A percentile compares a stretch with the other conserved stretches of the same genome.
Conservation (phyloP, 2,329 filamentous ascomycete species). For the Apiospora phragmitis region DNA sequence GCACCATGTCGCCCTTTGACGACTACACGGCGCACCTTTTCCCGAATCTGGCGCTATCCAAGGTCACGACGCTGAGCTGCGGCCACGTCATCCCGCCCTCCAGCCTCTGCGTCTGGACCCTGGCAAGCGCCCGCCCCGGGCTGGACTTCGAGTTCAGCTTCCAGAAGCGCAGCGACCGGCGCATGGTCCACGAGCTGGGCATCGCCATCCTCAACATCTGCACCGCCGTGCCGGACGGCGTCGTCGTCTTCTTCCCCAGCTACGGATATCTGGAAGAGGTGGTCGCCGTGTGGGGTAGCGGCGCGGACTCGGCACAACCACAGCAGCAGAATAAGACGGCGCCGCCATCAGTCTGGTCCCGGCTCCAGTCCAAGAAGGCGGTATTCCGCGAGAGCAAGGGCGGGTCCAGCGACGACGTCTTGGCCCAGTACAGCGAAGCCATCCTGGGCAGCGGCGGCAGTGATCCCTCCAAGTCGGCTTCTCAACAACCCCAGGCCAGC, state of each 20-base stretch:
- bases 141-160: slow-evolving; percentile 84
- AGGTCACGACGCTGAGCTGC: slow-evolving; percentile 82
- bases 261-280: slow-evolving; percentile 87
- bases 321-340: slow-evolving; percentile 13
- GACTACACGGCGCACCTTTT: slow-evolving; percentile 89
- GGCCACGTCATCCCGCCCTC: slow-evolving; percentile 87
- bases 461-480: background rate
- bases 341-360: slow-evolving; percentile 53
- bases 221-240: slow-evolving; percentile 76
- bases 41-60: slow-evolving; percentile 63
- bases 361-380: slow-evolving; percentile 58
- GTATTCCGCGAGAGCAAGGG: slow-evolving; percentile 61
- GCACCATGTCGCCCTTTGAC: slow-evolving; percentile 95
- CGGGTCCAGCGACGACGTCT: slow-evolving; percentile 64
- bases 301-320: slow-evolving; percentile 10
- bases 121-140: slow-evolving; percentile 49
- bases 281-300: slow-evolving; percentile 59
- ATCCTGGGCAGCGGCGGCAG: slow-evolving; percentile 52
- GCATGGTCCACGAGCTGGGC: slow-evolving; percentile 75
- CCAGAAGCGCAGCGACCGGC: slow-evolving; percentile 67
- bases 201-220: slow-evolving; percentile 71
- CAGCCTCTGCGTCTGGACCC: slow-evolving; percentile 77
- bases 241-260: slow-evolving; percentile 94
- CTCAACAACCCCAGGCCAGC: background rate
- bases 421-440: slow-evolving; percentile 70